Base-by-base conservation (phyloP, 352 stramenopile genomes). In the Pseudoperonospora humuli region DNA sequence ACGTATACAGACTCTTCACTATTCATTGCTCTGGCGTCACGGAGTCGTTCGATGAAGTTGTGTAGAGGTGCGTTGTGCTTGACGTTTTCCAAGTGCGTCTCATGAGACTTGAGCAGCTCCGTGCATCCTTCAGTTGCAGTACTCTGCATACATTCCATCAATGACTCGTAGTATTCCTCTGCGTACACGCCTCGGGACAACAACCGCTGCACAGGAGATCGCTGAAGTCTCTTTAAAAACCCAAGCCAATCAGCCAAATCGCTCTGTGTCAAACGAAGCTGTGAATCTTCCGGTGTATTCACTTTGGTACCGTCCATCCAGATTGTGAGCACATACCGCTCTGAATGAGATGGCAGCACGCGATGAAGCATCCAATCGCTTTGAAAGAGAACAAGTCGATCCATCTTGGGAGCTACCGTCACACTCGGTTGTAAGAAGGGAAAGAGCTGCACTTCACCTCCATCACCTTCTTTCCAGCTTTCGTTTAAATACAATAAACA, bases 401-500 rank as follows among this genome's bases (percentile, higher is more conserved):
- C 75, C 70, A 87, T 82, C 49, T 70, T 66, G 5, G 79, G 79
- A 25, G 70, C 74, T 1, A 92, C 57, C 1, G 61, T 79, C 21
- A 85, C 63, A 7, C 66, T 58, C 35, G 57, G 52, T 20, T 73
- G 39, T 8, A 92, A 51, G 52, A 92, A 92, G 5, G 79, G 79
- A 34, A 85, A 65, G 20, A 92, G 57, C 53, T 84, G 73, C 25
- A 92, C 67, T 45, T 92, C 74, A 9, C 79, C 79, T 18, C 79
- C 79, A 28, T 89, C 71, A 14, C 61, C 70, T 23, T 68, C 18
- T 15, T 70, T 61, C 79, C 79, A 92, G 19, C 44, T 35, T 26
- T 80, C 74, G 43, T 92, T 92, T 20, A 92, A 49, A 48, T 92
- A 92, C 15, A 92, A 46, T 42, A 92, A 51, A 45, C 76, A 88